A percentile compares a stretch with the other conserved stretches of the same genome.
These are phyloP conservation scores for Wakefieldia striispora DNA, from an alignment of 768 basidiomycete species.

Conservation along the genomic window DNA sequence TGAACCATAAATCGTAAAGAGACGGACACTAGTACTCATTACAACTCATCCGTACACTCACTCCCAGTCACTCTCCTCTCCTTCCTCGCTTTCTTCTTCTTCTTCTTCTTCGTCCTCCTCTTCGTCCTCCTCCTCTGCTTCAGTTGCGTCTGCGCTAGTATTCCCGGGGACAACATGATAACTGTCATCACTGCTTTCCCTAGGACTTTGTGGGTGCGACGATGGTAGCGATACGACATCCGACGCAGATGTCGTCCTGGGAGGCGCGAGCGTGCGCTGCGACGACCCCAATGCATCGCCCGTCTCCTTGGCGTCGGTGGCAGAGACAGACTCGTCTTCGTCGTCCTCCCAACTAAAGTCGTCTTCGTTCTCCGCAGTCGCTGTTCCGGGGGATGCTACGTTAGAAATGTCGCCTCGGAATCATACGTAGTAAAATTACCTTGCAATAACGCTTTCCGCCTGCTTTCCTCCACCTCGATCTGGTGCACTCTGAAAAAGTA, in stretches of 20 bases:
- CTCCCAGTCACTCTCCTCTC: conserved; percentile 56
- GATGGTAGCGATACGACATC: conserved; percentile 28
- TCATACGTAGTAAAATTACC: conserved; percentile 37
- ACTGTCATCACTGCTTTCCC: conserved; percentile 62
- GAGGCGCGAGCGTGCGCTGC: conserved; percentile 26
- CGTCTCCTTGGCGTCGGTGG: conserved; percentile 11
- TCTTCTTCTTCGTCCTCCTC: conserved; percentile 37
- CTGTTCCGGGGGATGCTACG: conserved; percentile 30
- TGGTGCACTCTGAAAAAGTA: conserved; percentile 90
- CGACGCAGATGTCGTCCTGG: conserved; percentile 14
- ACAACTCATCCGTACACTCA: conserved; percentile 31
- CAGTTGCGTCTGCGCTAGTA: conserved; percentile 37
- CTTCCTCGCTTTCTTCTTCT: neutral
- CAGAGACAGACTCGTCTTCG: conserved; percentile 61
- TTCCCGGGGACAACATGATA: conserved; percentile 64
- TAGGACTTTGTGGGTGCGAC: conserved; percentile 40
- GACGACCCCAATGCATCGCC: conserved; percentile 18
- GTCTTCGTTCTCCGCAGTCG: conserved; percentile 71
- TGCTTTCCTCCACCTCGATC: conserved; percentile 74
- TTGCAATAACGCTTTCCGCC: conserved; percentile 73
- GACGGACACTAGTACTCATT: neutral
- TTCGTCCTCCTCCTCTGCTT: conserved; percentile 30
- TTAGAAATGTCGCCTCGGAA: conserved; percentile 3
- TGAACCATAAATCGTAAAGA: too few species aligned
- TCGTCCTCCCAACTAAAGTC: conserved; percentile 92